Base-by-base conservation (phyloP, 352 stramenopile genomes). In the Globisporangium irregulare region DNA sequence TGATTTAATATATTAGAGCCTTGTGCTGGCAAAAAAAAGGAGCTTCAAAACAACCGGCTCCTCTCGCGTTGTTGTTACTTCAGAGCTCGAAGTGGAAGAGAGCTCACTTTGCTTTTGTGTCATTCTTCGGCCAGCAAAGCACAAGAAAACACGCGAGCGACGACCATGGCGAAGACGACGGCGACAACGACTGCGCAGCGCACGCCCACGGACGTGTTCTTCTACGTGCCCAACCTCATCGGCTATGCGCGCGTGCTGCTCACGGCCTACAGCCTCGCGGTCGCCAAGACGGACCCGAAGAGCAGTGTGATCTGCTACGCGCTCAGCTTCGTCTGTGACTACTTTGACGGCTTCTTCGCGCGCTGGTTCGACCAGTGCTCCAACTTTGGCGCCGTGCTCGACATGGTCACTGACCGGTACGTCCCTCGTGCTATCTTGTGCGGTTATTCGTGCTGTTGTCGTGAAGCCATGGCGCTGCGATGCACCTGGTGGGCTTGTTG, bases 351-450 rank as follows among this genome's bases (percentile, higher is more conserved):
- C 66, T 95, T 98, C 74, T 97, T 98, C 59, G 97, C 97, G 56
- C 86, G 97, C 64, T 95, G 93, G 75, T 98, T 98, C 72, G 80
- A 99, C 73, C 97, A 99, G 85, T 98, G 90, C 68, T 98, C 93
- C 46, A 92, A 84, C 48, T 99, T 98, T 78, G 97, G 97, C 59
- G 93, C 90, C 18, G 85, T 99, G 64, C 79, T 99, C 46, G 97
- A 99, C 77, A 99, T 99, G 97, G 95, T 99, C 29, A 99, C 97
- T 22, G 97, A 99, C 78, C 82, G 97, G 74, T 82, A 59, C 57
- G 62, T 58, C 5, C 12, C 3, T 22, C 18, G 10, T 12, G 27
- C 15, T n/a, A 1, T 2, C 24, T 10, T 61, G 29, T 29, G 7
- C 3, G 22, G 57, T 38, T 64, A 4, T 18, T 48, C n/a, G 27